Percentiles rank a stretch among this genome's conserved stretches.
Evolutionary conservation across 495 filamentous ascomycete genomes (phyloP).

Genomic region (Talaromyces proteolyticus): DNA sequence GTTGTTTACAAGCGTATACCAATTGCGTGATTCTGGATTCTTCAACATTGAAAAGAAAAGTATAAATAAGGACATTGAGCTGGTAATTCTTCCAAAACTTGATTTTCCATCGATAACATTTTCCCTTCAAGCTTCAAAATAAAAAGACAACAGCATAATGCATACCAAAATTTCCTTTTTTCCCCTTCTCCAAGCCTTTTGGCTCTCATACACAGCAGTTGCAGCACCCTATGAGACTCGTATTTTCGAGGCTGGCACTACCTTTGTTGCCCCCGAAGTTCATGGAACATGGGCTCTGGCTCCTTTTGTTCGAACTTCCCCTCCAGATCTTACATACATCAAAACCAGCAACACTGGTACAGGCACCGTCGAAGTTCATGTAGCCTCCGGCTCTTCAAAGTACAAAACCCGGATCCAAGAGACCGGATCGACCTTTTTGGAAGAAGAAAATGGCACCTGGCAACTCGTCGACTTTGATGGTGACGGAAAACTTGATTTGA

Average conservation of each 20-base stretch:
- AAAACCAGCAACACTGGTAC: slow-evolving; percentile 3
- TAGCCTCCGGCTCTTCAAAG: slow-evolving; percentile 2
- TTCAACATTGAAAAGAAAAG: neutral
- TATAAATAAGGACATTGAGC: slow-evolving; percentile 1
- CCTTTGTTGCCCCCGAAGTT: slow-evolving; percentile 2
- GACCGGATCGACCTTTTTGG: neutral
- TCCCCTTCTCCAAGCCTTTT: neutral
- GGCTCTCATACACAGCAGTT: slow-evolving; percentile 1
- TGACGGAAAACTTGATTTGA: slow-evolving; percentile 5
- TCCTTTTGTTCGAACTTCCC: neutral
- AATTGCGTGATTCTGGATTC: neutral
- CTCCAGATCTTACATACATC: slow-evolving; percentile 5
- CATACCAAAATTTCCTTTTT: neutral
- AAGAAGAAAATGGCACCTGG: slow-evolving; percentile 5
- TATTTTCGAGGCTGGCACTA: slow-evolving; percentile 5
- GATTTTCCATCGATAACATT: neutral
- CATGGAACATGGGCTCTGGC: slow-evolving; percentile 4
- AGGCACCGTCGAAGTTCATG: slow-evolving; percentile 5
- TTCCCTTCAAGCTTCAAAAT: neutral
- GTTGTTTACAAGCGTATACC: neutral
- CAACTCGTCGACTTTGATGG: slow-evolving; percentile 2
- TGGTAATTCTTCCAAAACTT: neutral
- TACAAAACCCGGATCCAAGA: slow-evolving; percentile 6
- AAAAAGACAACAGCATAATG: neutral
- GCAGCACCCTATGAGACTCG: slow-evolving; percentile 6